Base-by-base conservation (phyloP, 2,329 filamentous ascomycete genomes). In the Graphiopsis chlorocephala region DNA sequence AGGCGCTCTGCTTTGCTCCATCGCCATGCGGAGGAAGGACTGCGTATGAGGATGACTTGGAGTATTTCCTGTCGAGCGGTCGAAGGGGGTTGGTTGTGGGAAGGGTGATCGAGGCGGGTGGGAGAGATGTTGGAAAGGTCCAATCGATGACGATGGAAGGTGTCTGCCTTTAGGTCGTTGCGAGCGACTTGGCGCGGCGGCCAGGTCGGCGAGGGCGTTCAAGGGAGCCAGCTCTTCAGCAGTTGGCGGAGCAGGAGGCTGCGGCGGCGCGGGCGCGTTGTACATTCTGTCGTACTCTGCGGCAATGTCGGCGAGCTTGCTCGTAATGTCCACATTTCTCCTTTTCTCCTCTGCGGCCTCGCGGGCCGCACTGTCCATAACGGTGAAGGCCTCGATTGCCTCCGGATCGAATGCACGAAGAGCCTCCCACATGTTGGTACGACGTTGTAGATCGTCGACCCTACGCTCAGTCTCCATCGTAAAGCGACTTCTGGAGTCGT, bases 381-480 rank as follows among this genome's bases (percentile, higher is more conserved):
- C 72, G 7, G 80, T 80, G 67, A 82, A 82, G 7, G 73, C 72
- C 11, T 68, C 66, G 33, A 48, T 56, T 56, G 26, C 29, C 31
- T 61, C 62, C 14, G 60, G 62, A 26, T 66, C 55, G 15, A 70
- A 69, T 28, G 64, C 50, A 47, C 71, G 55, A 26, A 75, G 61
- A 35, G 93, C 91, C 68, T 94, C 90, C 72, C 93, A 89, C 85
- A 95, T 91, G 71, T 92, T 88, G 60, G 26, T 86, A 5, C 61
- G 61, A 35, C 45, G 87, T 75, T 91, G 93, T 79, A 91, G 91
- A 25, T 74, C 68, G 12, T 66, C 42, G 12, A 72, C 60, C 3
- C 69, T 68, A 12, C 62, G 64, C 62, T 70, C 67, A 12, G 67
- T 69, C 48, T 74, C 72, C 26, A 75, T 38, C 12, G 68, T 70